Evolutionary conservation across 257 asterid genomes (phyloP).

Genomic region (Avicennia marina): DNA sequence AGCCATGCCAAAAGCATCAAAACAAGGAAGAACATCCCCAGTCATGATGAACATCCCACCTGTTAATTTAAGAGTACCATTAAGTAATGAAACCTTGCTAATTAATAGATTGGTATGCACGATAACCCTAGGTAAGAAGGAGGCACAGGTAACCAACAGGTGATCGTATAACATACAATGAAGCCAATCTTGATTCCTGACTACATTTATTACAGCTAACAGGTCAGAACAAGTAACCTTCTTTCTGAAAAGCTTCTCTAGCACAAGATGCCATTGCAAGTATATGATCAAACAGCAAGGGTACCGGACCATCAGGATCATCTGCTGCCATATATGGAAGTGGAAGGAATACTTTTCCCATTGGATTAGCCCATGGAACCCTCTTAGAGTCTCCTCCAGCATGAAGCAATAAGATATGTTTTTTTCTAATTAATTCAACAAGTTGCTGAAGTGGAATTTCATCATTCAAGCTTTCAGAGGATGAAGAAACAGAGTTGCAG

Average conservation of each 20-base stretch:
- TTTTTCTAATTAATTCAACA: conserved; percentile 59
- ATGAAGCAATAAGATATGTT: conserved; percentile 78
- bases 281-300: conserved; percentile 92
- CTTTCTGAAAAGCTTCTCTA: conserved; percentile 73
- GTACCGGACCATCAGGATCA: conserved; percentile 92
- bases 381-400: conserved; percentile 99
- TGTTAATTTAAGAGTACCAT: conserved; percentile 32
- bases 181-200: conserved; percentile 21
- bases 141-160: conserved; percentile 23
- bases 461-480: conserved; percentile 23
- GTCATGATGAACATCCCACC: conserved; percentile 97
- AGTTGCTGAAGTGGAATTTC: conserved; percentile 40
- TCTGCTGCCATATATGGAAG: conserved; percentile 91
- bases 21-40: conserved; percentile 99
- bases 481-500: conserved; percentile 29
- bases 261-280: conserved; percentile 95
- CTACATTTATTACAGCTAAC: conserved; percentile 25
- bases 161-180: conserved; percentile 23
- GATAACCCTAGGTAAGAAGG: conserved; percentile 9
- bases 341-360: conserved; percentile 97
- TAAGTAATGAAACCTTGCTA: conserved; percentile 9
- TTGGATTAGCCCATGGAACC: conserved; percentile 99
- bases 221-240: conserved; percentile 51
- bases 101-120: conserved; percentile 3
- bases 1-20: conserved; percentile 84